Conservation (phyloP, 768 basidiomycete genomes). For the Tylopilus rubrobrunneus region DNA sequence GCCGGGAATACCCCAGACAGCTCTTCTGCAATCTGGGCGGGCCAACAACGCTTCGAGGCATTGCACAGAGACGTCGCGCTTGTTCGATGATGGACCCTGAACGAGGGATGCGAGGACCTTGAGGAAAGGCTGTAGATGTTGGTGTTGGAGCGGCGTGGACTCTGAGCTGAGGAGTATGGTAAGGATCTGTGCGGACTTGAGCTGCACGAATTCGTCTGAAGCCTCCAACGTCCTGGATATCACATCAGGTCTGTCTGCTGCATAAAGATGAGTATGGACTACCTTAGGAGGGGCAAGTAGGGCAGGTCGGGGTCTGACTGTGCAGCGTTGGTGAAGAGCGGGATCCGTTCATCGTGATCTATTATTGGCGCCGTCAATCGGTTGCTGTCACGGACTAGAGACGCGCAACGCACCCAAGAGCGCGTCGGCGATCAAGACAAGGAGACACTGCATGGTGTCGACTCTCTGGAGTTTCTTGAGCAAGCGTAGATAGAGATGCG, state of each 20-base stretch:
- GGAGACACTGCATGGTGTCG: conserved; percentile 80
- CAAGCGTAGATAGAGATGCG: conserved; percentile 83
- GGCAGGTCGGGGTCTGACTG: conserved; percentile 77
- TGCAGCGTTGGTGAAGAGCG: conserved; percentile 60
- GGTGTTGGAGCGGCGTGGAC: conserved; percentile 42
- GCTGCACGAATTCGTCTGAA: conserved; percentile 92
- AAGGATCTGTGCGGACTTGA: conserved; percentile 84
- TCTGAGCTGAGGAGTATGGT: conserved; percentile 76
- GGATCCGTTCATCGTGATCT: conserved; percentile 89
- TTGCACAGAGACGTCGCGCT: conserved; percentile 88
- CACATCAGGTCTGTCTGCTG: conserved; percentile 2
- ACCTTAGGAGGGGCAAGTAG: conserved; percentile 77
- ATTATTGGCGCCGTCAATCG: not conserved
- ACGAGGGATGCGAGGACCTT: conserved; percentile 56
- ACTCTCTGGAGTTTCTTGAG: conserved; percentile 76
- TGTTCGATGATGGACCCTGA: conserved; percentile 58
- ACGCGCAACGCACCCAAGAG: conserved; percentile 56
- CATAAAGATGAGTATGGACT: not conserved
- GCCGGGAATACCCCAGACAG: conserved; percentile 72
- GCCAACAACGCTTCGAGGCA: conserved; percentile 83
- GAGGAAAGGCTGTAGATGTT: conserved; percentile 60
- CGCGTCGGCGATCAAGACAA: conserved; percentile 87
- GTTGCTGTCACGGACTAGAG: not conserved
- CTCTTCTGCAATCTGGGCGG: conserved; percentile 72
- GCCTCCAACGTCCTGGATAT: conserved; percentile 66